Base-by-base conservation (phyloP, 1,284 basidiomycete genomes). In the Cryptococcus neoformans region DNA sequence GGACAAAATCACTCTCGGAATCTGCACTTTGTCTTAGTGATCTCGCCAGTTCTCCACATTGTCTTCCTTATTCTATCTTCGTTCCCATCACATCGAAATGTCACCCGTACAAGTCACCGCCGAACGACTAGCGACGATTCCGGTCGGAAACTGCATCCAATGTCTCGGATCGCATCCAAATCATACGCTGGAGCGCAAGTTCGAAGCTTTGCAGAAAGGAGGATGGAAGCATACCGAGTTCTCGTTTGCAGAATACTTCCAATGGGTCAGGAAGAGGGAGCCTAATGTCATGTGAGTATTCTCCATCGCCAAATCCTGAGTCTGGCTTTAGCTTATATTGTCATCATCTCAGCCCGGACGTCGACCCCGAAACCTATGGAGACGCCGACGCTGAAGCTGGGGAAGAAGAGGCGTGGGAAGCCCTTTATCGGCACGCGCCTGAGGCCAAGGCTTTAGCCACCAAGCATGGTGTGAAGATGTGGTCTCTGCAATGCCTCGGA, bases 121-220 rank as follows among this genome's bases (percentile, higher is more conserved):
- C 28, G 28, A 28, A 28, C 28, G 28, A 28, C 28, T 28, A 4
- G 28, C 28, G 28, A 28, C 28, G 28, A 11, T n/a, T n/a, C n/a
- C 40, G n/a, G 6, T 12, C n/a, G 11, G 11, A 2, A 21, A 16
- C n/a, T 44, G 14, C n/a, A n/a, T 8, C 8, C 42, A 11, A 14
- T 21, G 6, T n/a, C 53, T 11, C 56, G 64, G 46, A 61, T 62
- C 39, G 59, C 64, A 59, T 21, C 41, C 38, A 21, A 55, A 0
- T 11, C 62, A 62, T 49, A 63, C 54, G 4, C 55, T 66, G 37
- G 62, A 59, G 28, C 14, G 5, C 44, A 67, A 67, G 51, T 61
- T 65, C 51, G 39, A 51, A 2, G 65, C 63, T 0, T 36, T 67
- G 4, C 58, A 59, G 51, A 46, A 57, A 16, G 58, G 56, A 4